These are phyloP conservation scores for Trapa incisa DNA, from an alignment of 345 rosid genomes.

Conservation along the genomic window DNA sequence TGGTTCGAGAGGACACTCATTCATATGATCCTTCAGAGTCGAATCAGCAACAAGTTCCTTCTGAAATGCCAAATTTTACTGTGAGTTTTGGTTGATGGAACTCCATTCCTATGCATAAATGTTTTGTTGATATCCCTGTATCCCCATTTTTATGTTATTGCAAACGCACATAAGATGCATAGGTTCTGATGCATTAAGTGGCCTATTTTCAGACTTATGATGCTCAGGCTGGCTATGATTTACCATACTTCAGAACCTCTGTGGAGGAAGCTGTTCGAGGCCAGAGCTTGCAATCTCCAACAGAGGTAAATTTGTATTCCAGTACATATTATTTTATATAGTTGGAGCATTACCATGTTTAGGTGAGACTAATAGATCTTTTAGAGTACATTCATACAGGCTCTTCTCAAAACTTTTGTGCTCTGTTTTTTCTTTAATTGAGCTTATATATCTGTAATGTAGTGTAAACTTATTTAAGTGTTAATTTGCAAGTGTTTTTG, in stretches of 20 bases:
- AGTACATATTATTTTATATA: background rate
- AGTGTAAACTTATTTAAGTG: background rate
- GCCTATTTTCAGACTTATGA: slow-evolving; percentile 38
- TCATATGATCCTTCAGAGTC: slow-evolving; percentile 43
- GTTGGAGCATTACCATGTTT: background rate
- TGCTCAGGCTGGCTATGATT: slow-evolving; percentile 50
- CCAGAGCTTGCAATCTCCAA: slow-evolving; percentile 51
- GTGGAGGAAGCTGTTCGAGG: slow-evolving; percentile 46
- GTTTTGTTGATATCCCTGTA: background rate
- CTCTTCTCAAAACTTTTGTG: background rate
- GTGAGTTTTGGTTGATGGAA: slow-evolving; percentile 31
- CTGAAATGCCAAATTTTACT: slow-evolving; percentile 42
- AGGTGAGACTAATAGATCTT: background rate
- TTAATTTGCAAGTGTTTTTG: no score
- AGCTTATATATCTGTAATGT: background rate
- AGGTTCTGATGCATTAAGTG: background rate
- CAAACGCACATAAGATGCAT: no score
- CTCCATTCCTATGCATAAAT: background rate
- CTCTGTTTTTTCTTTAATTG: background rate
- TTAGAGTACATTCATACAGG: background rate
- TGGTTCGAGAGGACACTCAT: slow-evolving; percentile 38
- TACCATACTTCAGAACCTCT: slow-evolving; percentile 56
- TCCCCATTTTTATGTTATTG: no score
- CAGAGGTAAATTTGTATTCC: slow-evolving; percentile 41
- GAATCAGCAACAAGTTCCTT: slow-evolving; percentile 48